Evolutionary conservation across 306 rosid genomes (phyloP).

Genomic region (Pterocarpus santalinus): DNA sequence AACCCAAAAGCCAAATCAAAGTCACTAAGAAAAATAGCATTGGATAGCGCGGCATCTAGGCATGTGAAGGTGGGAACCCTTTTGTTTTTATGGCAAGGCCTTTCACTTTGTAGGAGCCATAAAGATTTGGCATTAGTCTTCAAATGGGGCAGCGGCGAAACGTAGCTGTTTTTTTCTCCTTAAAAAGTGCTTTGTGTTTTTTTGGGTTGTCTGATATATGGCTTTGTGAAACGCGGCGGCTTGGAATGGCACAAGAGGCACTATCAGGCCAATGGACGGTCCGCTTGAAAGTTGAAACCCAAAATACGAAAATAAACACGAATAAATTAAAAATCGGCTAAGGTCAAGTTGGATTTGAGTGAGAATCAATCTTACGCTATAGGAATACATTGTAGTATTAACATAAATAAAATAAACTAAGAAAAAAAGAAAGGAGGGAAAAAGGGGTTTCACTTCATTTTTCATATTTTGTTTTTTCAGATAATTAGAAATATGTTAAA

Average conservation of each 20-base stretch:
- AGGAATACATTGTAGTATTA: too few relatives aligned
- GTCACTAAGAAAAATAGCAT: constrained; percentile 44
- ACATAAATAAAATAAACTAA: too few relatives aligned
- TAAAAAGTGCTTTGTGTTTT: neutral
- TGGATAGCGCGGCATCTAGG: constrained; percentile 59
- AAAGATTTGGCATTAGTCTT: constrained; percentile 19
- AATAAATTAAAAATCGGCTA: neutral
- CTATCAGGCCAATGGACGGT: constrained; percentile 21
- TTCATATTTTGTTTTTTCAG: too few relatives aligned
- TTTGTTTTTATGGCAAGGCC: constrained; percentile 12
- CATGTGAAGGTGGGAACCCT: constrained; percentile 60
- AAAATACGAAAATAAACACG: neutral
- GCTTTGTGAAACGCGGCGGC: constrained; percentile 52
- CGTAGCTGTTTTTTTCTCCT: constrained; percentile 7
- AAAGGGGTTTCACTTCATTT: too few relatives aligned
- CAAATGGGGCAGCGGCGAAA: constrained; percentile 42
- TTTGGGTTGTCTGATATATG: neutral
- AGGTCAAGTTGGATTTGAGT: neutral
- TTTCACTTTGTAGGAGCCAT: constrained; percentile 44
- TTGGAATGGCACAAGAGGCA: constrained; percentile 10
- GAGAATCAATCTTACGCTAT: too few relatives aligned
- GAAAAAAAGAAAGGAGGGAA: too few relatives aligned
- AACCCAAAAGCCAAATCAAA: constrained; percentile 50
- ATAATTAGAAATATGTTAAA: too few relatives aligned
- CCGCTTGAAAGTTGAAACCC: neutral